These are phyloP conservation scores for Mrakia gelida DNA, from an alignment of 768 basidiomycete genomes.

Conservation along the genomic window DNA sequence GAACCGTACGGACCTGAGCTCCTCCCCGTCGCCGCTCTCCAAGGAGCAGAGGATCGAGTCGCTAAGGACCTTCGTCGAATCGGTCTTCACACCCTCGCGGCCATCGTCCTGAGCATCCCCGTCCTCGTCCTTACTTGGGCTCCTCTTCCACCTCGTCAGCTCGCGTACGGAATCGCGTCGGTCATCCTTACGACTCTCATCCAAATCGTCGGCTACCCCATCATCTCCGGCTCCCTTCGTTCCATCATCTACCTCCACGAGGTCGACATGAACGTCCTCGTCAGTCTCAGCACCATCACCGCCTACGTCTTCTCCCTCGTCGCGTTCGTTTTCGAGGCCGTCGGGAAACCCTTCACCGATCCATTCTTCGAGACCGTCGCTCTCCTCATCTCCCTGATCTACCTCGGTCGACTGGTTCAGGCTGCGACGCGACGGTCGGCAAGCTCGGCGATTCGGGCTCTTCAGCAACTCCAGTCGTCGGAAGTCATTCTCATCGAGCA, in stretches of 20 bases:
- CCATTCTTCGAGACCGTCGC: slow-evolving; percentile 51
- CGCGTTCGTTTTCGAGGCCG: slow-evolving; percentile 45
- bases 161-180: slow-evolving; percentile 46
- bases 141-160: slow-evolving; percentile 42
- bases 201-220: slow-evolving; percentile 46
- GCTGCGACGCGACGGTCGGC: slow-evolving; percentile 46
- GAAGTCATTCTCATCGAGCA: slow-evolving; percentile 43
- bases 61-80: slow-evolving; percentile 44
- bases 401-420: slow-evolving; percentile 48
- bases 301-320: slow-evolving; percentile 50
- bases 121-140: slow-evolving; percentile 52
- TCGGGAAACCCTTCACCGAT: slow-evolving; percentile 42
- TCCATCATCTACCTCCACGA: slow-evolving; percentile 46
- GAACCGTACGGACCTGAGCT: slow-evolving; percentile 5
- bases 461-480: slow-evolving; percentile 45
- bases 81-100: slow-evolving; percentile 42
- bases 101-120: slow-evolving; percentile 47
- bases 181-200: slow-evolving; percentile 48
- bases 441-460: slow-evolving; percentile 43
- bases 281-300: slow-evolving; percentile 47
- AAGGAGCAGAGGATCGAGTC: slow-evolving; percentile 38
- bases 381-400: slow-evolving; percentile 49
- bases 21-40: neutral
- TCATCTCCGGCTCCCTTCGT: slow-evolving; percentile 45
- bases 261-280: slow-evolving; percentile 48